Base-by-base conservation (phyloP, 2,329 filamentous ascomycete species). In the Penicillium capsulatum region DNA sequence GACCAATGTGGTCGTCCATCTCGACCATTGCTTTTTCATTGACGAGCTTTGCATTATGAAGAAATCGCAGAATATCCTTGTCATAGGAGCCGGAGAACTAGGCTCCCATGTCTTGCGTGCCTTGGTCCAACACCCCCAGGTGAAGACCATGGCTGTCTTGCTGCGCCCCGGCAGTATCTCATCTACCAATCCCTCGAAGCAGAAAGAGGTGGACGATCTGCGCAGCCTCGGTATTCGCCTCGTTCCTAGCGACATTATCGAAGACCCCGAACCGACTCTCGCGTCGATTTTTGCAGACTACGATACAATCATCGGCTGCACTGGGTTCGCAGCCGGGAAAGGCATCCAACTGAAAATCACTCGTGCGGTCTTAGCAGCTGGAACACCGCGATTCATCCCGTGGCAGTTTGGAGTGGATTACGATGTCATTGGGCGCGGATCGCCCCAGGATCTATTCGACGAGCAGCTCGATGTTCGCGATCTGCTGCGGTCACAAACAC, bases 341-440 rank as follows among this genome's bases (percentile, higher is more conserved):
- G 77, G 75, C 1, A 78, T 73, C 0, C 76, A 85, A 54, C 46
- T 70, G 1, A 83, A 82, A 50, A 64, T 86, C 13, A 63, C 75
- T 0, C 54, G 67, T 8, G 80, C 81, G 0, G 75, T 73, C 0
- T 60, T 86, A 0, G 58, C 61, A 8, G 79, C 75, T 0, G 60
- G 65, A 0, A 71, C 74, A 49, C 61, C 44, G 10, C 65, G 75
- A 1, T 86, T 74, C 54, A 72, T 86, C 13, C 83, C 83, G 0
- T 87, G 83, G 83, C 83, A 87, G 59, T 86, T 81, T 57, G 83
- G 83, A 1, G 76, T 85, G 16, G 80, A 87, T 55, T 87, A 86
- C 61, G 81, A 86, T 40, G 57, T 34, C 67, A 77, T 85, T 11
- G 80, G 80, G 0, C 59, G 66, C 0, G 16, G 29, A 5, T 77